Base-by-base conservation (phyloP, 2,329 filamentous ascomycete species). In the Fusarium anguioides region DNA sequence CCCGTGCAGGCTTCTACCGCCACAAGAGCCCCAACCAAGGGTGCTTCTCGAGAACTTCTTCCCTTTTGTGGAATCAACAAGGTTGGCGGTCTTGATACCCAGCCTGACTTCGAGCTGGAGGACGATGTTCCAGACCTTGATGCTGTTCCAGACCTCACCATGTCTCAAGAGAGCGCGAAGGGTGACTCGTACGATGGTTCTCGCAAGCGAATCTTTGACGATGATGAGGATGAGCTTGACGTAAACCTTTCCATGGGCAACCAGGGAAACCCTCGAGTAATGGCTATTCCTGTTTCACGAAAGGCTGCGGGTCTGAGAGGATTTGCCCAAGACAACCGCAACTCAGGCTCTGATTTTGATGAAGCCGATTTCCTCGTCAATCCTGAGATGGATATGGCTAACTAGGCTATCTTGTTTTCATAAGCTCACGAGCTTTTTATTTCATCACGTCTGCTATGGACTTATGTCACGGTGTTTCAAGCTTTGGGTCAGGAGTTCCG, bases 51-150 rank as follows among this genome's bases (percentile, higher is more conserved):
- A 29, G 93, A 96, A 75, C 82, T 97, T 6, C 81, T 90, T 9
- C 93, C 93, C 1, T 96, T 94, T 75, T 95, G 92, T 75, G 93
- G 92, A 24, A 84, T 96, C 68, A 85, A 93, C 80, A 93, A 89
- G 73, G 83, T 92, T 55, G 92, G 91, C 36, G 91, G 91, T 0
- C 79, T 90, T 39, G 85, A 85, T 27, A 81, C 84, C 26, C 90
- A 93, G 75, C 82, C 86, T 15, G 76, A 81, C 21, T 78, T 73
- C 18, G 55, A 60, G 31, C 36, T 64, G 68, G 60, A 64, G 69
- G 60, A 72, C 18, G 70, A 71, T 17, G 58, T 78, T 6, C 77
- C 77, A 4, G 73, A 72, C 8, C 64, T 79, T 17, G 80, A 83
- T 47, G 77, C 79, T 12, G 68, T 84, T 31, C 83, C 83, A 2